Evolutionary conservation across 2,329 filamentous ascomycete species (phyloP), one percentile per base, ranked within the genome.

Genomic region (Nothomitra cinnamomea): DNA sequence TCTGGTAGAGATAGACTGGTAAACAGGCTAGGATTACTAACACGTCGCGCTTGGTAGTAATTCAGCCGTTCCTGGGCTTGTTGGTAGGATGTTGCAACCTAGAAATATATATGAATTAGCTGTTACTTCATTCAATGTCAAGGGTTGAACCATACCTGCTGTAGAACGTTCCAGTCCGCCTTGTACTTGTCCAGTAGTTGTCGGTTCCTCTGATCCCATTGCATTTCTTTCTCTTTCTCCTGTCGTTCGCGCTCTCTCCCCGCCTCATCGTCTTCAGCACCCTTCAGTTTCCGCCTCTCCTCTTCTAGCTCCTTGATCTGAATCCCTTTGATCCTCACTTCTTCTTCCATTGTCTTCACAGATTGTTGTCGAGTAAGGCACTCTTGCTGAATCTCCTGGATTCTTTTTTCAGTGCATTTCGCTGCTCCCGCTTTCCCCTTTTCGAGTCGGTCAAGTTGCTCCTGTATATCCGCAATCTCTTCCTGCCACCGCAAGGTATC

Each of bases 221-320:
- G 67, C 21, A 66, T 63, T 57, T 72, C 70, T 48, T 69, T 67
- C 57, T 77, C 72, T 40, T 71, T 72, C 40, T 77, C 67, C 48
- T 71, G 70, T 6, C 69, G 65, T 22, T 77, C 74, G 74, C 78
- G 83, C 28, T 78, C 73, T 49, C 73, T 70, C 55, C 74, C 73
- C 21, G 79, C 73, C 13, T 79, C 76, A 38, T 80, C 79, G 47
- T 78, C 74, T 54, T 80, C 74, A n/a, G 72, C 76, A 15, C 76
- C 80, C 1, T 78, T 75, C 12, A 79, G 72, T 54, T 75, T 77
- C 64, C 83, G 83, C 51, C 80, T 71, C 58, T 83, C 77, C 55
- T 82, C 79, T 63, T 92, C 86, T 24, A 88, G 73, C 52, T 81
- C 76, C 63, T 87, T 86, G 58, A 90, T 78, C 58, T 83, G 78